Percentiles rank a stretch among this genome's conserved stretches.
phyloP scores from a whole-genome alignment of 1,284 basidiomycete species.

The Trametes polyzona region DNA sequence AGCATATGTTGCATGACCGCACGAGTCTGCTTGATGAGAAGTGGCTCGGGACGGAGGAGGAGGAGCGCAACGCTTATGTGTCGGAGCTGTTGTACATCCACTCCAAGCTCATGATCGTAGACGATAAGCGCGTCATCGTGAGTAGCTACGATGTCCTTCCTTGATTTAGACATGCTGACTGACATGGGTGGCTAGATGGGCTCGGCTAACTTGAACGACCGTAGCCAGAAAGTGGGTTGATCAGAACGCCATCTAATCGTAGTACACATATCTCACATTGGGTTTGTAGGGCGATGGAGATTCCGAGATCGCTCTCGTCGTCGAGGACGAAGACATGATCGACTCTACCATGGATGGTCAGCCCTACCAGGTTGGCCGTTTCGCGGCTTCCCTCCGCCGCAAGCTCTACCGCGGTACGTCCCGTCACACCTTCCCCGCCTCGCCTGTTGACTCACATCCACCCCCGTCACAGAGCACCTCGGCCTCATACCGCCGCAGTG shows the following conservation, averaged over 20 bases:
- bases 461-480: slow-evolving; percentile 77
- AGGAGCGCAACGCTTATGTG: slow-evolving; percentile 80
- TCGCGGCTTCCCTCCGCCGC: slow-evolving; percentile 78
- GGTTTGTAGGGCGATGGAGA: slow-evolving; percentile 81
- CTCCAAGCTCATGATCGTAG: slow-evolving; percentile 90
- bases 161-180: neutral
- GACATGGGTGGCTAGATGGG: slow-evolving; percentile 62
- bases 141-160: slow-evolving; percentile 34
- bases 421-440: neutral
- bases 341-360: slow-evolving; percentile 80
- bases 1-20: slow-evolving; percentile 72
- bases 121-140: slow-evolving; percentile 86
- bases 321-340: slow-evolving; percentile 86
- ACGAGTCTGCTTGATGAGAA: slow-evolving; percentile 68
- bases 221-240: slow-evolving; percentile 66
- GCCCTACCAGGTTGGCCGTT: slow-evolving; percentile 68
- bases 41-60: slow-evolving; percentile 83
- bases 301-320: slow-evolving; percentile 89
- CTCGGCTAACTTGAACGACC: slow-evolving; percentile 89
- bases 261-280: neutral
- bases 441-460: neutral
- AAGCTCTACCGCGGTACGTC: slow-evolving; percentile 70
- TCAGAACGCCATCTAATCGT: too few relatives aligned
- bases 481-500: slow-evolving; percentile 76
- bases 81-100: slow-evolving; percentile 85